These are phyloP conservation scores for Kluyveromyces dobzhanskii DNA, from an alignment of 805 yeast genomes.

Conservation along the genomic window DNA sequence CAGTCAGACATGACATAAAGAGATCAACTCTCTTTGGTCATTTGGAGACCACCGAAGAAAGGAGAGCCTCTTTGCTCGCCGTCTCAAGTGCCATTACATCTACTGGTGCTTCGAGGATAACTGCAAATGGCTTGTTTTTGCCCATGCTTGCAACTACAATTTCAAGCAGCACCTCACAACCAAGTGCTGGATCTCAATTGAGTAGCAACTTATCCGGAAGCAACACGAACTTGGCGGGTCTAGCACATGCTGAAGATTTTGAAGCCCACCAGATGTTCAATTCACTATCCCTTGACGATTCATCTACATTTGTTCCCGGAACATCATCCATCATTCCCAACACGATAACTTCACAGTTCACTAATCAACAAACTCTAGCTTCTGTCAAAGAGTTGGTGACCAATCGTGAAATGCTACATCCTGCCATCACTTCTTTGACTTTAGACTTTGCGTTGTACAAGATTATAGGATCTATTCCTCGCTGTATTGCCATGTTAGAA, in stretches of 20 bases:
- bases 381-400: conserved; percentile 26
- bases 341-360: conserved; percentile 29
- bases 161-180: conserved; percentile 10
- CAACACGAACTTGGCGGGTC: conserved; percentile 4
- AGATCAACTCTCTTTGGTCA: conserved; percentile 69
- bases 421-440: conserved; percentile 69
- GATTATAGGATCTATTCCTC: conserved; percentile 81
- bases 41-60: conserved; percentile 70
- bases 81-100: conserved; percentile 27
- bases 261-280: conserved; percentile 13
- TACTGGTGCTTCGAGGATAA: conserved; percentile 26
- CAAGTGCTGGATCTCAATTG: conserved; percentile 6
- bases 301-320: conserved; percentile 32
- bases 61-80: conserved; percentile 38
- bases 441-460: conserved; percentile 75
- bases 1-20: conserved; percentile 37
- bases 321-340: conserved; percentile 35
- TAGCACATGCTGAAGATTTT: neutral
- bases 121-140: conserved; percentile 29
- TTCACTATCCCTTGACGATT: conserved; percentile 20
- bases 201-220: conserved; percentile 2
- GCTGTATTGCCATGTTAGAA: conserved; percentile 77
- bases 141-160: conserved; percentile 22
- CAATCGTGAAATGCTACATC: conserved; percentile 62
- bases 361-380: conserved; percentile 21